Conservation (phyloP, 2,329 filamentous ascomycete species). For the Aureobasidium sp. region DNA sequence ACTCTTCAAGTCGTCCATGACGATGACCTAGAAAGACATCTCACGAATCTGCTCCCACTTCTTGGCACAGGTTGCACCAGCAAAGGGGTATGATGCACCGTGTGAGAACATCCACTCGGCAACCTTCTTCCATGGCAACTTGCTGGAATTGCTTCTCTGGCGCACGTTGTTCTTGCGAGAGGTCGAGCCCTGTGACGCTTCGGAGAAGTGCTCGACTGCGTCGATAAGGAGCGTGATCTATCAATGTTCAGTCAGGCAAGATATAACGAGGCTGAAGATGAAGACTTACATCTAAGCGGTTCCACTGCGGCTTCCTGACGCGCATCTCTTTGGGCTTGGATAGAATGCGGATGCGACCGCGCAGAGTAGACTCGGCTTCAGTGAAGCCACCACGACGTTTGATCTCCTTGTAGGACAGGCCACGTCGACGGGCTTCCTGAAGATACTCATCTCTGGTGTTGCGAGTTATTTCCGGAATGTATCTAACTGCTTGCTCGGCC, state of each 20-base stretch:
- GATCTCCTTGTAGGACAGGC: conserved; percentile 60
- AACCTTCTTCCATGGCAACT: conserved; percentile 53
- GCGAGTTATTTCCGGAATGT: conserved; percentile 5
- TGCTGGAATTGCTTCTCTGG: conserved; percentile 20
- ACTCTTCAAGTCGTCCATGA: background rate
- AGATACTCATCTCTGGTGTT: conserved; percentile 32
- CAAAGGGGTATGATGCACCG: conserved; percentile 52
- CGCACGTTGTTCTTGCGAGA: conserved; percentile 7
- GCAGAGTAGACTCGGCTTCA: conserved; percentile 64
- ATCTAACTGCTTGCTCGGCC: background rate
- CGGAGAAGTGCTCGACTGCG: conserved; percentile 16
- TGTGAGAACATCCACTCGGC: conserved; percentile 44
- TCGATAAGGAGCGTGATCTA: conserved; percentile 21
- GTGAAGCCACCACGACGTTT: conserved; percentile 45
- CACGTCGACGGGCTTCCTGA: conserved; percentile 45
- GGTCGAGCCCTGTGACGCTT: conserved; percentile 18
- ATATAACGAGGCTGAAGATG: background rate
- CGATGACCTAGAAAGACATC: background rate
- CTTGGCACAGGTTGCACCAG: conserved; percentile 54
- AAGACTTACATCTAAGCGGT: conserved; percentile 52
- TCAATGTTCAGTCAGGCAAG: background rate
- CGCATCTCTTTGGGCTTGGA: conserved; percentile 56
- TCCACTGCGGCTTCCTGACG: conserved; percentile 60
- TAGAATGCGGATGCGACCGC: conserved; percentile 58
- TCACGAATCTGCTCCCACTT: conserved; percentile 46